Conservation (phyloP, 345 rosid species). For the Sapria himalayana region DNA sequence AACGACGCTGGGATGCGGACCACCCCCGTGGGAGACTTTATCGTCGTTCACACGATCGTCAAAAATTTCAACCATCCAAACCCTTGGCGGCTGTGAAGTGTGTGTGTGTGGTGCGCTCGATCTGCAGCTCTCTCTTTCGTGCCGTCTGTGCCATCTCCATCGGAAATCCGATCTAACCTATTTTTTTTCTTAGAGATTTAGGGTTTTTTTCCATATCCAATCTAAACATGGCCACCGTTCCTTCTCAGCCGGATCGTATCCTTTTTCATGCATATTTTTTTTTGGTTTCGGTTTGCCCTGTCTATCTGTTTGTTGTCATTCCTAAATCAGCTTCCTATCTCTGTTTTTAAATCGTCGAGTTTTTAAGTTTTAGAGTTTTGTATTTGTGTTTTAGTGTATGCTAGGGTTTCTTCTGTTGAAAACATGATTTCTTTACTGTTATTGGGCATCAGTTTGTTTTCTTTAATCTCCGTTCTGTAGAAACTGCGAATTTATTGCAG, state of each 20-base stretch:
- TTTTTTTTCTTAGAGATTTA: neutral
- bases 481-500: slow-evolving; percentile 69
- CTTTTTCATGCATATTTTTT: slow-evolving; percentile 9
- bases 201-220: slow-evolving; percentile 1
- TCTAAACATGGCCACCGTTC: slow-evolving; percentile 41
- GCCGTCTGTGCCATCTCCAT: no score
- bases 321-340: slow-evolving; percentile 1
- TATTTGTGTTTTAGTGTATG: neutral
- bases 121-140: no score
- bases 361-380: neutral
- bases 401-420: neutral
- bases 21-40: no score
- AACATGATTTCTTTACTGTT: neutral
- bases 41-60: no score
- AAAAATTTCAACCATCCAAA: no score
- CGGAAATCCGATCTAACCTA: no score
- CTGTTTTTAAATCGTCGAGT: neutral
- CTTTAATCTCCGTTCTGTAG: slow-evolving; percentile 32
- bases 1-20: no score
- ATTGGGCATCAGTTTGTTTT: slow-evolving; percentile 9
- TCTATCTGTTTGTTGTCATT: neutral
- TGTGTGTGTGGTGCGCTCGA: no score
- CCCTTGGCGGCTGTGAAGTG: no score
- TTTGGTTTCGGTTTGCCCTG: neutral
- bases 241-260: slow-evolving; percentile 67